Evolutionary conservation across 345 rosid species (phyloP).

Genomic region (Aegle marmelos): DNA sequence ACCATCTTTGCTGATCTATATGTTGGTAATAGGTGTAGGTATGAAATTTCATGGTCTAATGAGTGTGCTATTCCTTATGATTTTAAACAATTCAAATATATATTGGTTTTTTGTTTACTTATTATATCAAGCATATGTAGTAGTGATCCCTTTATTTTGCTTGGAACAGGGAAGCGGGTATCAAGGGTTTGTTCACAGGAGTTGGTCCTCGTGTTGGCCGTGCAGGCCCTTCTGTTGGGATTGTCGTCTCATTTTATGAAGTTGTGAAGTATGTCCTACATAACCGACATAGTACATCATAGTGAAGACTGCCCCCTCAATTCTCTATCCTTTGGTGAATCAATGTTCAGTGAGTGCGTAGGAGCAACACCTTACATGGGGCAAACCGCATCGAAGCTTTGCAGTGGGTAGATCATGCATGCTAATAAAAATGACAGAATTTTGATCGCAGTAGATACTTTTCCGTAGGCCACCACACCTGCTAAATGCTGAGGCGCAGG

Average conservation of each 20-base stretch:
- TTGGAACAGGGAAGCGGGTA: constrained; percentile 67
- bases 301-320: constrained; percentile 10
- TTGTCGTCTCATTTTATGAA: constrained; percentile 88
- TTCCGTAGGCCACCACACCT: neutral
- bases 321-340: constrained; percentile 4
- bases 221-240: constrained; percentile 94
- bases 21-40: neutral
- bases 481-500: neutral
- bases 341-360: neutral
- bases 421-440: constrained; percentile 9
- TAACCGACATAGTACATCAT: constrained; percentile 34
- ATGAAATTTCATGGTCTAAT: neutral
- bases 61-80: neutral
- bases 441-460: constrained; percentile 7
- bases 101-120: neutral
- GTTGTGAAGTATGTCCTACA: constrained; percentile 73
- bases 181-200: constrained; percentile 85
- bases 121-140: neutral
- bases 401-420: constrained; percentile 10
- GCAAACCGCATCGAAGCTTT: neutral
- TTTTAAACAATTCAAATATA: neutral
- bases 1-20: neutral
- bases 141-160: neutral
- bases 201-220: constrained; percentile 91
- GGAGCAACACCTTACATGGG: constrained; percentile 19